Conservation (phyloP, 345 rosid genomes). For the Populus euphratica region DNA sequence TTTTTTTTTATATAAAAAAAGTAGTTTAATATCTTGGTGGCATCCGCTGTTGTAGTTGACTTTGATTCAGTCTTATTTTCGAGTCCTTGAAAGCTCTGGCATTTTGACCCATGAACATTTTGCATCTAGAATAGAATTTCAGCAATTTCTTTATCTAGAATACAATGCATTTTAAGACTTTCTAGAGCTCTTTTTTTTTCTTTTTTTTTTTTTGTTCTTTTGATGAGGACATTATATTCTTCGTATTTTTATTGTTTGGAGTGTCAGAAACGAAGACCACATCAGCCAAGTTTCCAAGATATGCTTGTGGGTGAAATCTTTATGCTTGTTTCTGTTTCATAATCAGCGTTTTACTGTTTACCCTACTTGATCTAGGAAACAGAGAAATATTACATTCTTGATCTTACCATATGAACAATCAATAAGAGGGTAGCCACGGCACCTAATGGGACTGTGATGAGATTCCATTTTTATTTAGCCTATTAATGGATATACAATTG, state of each 20-base stretch:
- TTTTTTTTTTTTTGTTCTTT: not conserved
- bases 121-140: slow-evolving; percentile 7
- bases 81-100: not conserved
- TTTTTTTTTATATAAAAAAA: not conserved
- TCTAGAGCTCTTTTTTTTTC: not conserved
- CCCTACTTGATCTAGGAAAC: not conserved
- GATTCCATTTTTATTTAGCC: not conserved
- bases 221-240: not conserved
- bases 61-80: slow-evolving; percentile 15
- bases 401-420: not conserved
- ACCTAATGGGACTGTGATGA: not conserved
- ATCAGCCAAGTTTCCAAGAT: not conserved
- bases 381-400: not conserved
- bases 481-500: not conserved
- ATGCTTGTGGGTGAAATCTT: not conserved
- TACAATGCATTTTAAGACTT: not conserved
- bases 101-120: not conserved
- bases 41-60: slow-evolving; percentile 11
- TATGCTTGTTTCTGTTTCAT: not conserved
- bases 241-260: not conserved
- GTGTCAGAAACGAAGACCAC: not conserved
- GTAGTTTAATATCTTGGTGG: not conserved
- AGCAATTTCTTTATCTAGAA: not conserved
- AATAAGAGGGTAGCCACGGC: not conserved
- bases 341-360: not conserved